phyloP scores from a whole-genome alignment of 202 grass and related monocot genomes.

The Dendrocalamus latiflorus region DNA sequence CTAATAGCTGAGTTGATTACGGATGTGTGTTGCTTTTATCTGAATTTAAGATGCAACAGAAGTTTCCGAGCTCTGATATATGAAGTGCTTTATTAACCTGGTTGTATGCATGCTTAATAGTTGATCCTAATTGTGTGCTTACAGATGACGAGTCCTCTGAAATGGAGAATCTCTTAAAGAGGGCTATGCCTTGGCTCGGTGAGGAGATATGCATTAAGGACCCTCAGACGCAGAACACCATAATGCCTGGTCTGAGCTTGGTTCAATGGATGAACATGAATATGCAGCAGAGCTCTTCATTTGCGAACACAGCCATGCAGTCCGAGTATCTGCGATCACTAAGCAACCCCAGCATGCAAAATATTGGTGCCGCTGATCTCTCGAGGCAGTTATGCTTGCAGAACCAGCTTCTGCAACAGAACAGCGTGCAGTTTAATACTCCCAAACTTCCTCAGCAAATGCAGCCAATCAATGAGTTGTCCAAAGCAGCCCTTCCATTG shows the following conservation, averaged over 20 bases:
- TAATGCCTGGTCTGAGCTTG: conserved; percentile 95
- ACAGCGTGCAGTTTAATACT: conserved; percentile 56
- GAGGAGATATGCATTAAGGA: conserved; percentile 99
- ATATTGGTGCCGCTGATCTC: conserved; percentile 64
- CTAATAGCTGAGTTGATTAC: conserved; percentile 17
- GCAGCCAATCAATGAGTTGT: conserved; percentile 48
- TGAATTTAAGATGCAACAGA: neutral
- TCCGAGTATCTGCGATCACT: conserved; percentile 73
- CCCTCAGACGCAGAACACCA: conserved; percentile 74
- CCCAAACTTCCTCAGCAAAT: conserved; percentile 62
- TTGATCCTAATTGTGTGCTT: conserved; percentile 5
- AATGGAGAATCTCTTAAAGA: conserved; percentile 98
- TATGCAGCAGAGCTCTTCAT: conserved; percentile 80
- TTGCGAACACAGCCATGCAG: conserved; percentile 62
- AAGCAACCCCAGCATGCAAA: conserved; percentile 69
- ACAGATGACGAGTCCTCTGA: conserved; percentile 94
- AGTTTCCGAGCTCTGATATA: neutral
- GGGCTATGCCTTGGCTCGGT: conserved; percentile 95
- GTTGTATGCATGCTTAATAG: neutral
- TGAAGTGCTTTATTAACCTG: neutral
- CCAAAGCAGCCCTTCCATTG: conserved; percentile 52
- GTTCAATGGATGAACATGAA: conserved; percentile 99
- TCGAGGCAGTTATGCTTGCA: conserved; percentile 83
- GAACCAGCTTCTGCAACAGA: conserved; percentile 83
- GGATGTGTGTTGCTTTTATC: neutral